Evolutionary conservation across 192 early-diverging fungal species (phyloP).

Genomic region (Coemansia sp.): DNA sequence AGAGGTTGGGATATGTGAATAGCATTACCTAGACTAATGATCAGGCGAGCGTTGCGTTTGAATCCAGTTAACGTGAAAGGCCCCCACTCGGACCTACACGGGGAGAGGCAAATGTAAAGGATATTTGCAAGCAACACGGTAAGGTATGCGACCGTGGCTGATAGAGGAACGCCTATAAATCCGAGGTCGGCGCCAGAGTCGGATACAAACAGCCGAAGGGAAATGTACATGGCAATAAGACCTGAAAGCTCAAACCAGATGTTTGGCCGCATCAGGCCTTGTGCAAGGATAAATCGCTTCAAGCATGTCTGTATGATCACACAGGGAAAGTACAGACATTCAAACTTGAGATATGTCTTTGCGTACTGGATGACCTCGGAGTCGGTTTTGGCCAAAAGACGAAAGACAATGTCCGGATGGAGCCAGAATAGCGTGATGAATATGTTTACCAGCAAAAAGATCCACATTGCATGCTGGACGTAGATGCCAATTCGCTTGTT

Average conservation of each 20-base stretch:
- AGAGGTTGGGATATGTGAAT: too few relatives aligned
- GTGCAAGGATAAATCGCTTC: slow-evolving; percentile 82
- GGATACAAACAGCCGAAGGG: slow-evolving; percentile 78
- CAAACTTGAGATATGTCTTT: slow-evolving; percentile 63
- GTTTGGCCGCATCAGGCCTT: slow-evolving; percentile 87
- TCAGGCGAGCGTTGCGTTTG: slow-evolving; percentile 29
- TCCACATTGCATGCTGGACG: slow-evolving; percentile 80
- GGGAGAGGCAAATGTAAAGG: slow-evolving; percentile 57
- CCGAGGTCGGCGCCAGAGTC: slow-evolving; percentile 57
- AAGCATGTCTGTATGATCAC: slow-evolving; percentile 79
- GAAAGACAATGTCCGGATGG: slow-evolving; percentile 54
- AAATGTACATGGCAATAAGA: slow-evolving; percentile 66
- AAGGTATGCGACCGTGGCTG: slow-evolving; percentile 63
- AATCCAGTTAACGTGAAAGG: slow-evolving; percentile 28
- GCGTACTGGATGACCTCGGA: slow-evolving; percentile 67
- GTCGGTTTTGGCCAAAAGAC: slow-evolving; percentile 74
- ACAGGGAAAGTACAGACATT: slow-evolving; percentile 75
- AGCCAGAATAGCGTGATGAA: slow-evolving; percentile 40
- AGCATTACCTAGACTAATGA: slow-evolving; percentile 34
- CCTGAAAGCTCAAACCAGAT: slow-evolving; percentile 74
- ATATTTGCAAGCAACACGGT: slow-evolving; percentile 58
- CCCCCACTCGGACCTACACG: slow-evolving; percentile 43
- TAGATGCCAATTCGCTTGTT: slow-evolving; percentile 65
- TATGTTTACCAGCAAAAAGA: slow-evolving; percentile 53
- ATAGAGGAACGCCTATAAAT: slow-evolving; percentile 70